Evolutionary conservation across 2,329 filamentous ascomycete species (phyloP), one percentile per base, ranked within the genome.

Genomic region (Pseudogymnoascus sp.): DNA sequence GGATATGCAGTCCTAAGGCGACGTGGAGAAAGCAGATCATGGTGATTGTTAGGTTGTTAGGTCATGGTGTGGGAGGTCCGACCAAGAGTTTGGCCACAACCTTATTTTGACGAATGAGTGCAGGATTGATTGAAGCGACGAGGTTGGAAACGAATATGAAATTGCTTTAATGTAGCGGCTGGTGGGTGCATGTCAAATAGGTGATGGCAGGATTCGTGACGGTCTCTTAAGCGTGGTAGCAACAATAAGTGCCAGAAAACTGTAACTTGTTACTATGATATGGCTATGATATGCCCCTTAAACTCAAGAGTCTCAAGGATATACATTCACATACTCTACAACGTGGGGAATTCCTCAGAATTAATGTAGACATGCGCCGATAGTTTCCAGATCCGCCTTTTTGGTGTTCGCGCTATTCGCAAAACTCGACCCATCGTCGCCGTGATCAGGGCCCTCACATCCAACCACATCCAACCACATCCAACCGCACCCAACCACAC

Each of bases 1-100:
- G 19, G 62, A 72, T 65, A 66, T 77, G 76, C 3, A 75, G 62
- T 21, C 71, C 64, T 64, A 74, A 72, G 2, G 70, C 67, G 13
- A 68, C 29, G 60, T 61, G 33, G 64, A 44, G n/a, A 16, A 37
- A n/a, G 29, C 11, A 24, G 59, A 50, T 35, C 59, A 50, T 61
- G 11, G 24, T 29, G 7, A 19, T 16, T 4, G 61, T 16, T 26
- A 38, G 40, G 33, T 16, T 4, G 61, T 16, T 26, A 38, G 40
- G 33, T 60, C 24, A 11, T 4, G 14, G 35, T 38, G 61, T 50
- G 44, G 21, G 11, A 53, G 44, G 21, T 26, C n/a, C 3, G 11
- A 6, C 8, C 21, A 14, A 56, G 14, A 8, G 13, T 6, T 29
- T 8, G 6, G n/a, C 8, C 14, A 24, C 16, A 31, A 16, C 19